Conservation (phyloP, 352 stramenopile genomes). For the Globisporangium orthogonon region DNA sequence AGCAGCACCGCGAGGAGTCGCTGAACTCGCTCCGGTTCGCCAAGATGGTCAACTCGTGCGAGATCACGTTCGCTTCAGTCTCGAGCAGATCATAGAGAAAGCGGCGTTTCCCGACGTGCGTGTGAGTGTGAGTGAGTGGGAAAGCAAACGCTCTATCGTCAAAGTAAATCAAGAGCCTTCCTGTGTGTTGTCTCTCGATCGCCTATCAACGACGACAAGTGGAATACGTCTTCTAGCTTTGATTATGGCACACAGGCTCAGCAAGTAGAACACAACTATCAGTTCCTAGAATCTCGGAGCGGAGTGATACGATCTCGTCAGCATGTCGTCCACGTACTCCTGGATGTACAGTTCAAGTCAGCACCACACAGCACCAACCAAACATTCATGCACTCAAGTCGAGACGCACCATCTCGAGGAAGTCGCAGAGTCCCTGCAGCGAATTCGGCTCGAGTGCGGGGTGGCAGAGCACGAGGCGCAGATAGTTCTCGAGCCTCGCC, state of each 20-base stretch:
- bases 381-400: not conserved
- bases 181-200: too few relatives aligned
- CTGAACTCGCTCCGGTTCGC: slow-evolving; percentile 85
- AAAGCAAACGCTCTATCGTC: too few relatives aligned
- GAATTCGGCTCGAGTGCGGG: slow-evolving; percentile 41
- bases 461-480: slow-evolving; percentile 46
- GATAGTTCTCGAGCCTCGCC: slow-evolving; percentile 53
- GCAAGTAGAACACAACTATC: not conserved
- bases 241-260: not conserved
- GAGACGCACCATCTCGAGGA: slow-evolving; percentile 57
- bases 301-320: slow-evolving; percentile 39
- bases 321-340: slow-evolving; percentile 55
- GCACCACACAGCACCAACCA: not conserved
- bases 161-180: not conserved
- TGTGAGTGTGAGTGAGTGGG: not conserved
- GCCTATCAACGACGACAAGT: not conserved
- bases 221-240: not conserved
- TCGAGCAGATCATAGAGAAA: slow-evolving; percentile 21
- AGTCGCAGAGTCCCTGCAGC: slow-evolving; percentile 61
- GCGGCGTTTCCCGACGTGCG: too few relatives aligned
- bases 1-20: slow-evolving; percentile 71
- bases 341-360: slow-evolving; percentile 7
- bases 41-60: slow-evolving; percentile 86
- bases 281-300: slow-evolving; percentile 17
- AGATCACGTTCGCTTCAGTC: slow-evolving; percentile 68